phyloP scores from a whole-genome alignment of 1,139 yeast genomes.

The Yarrowia galli region DNA sequence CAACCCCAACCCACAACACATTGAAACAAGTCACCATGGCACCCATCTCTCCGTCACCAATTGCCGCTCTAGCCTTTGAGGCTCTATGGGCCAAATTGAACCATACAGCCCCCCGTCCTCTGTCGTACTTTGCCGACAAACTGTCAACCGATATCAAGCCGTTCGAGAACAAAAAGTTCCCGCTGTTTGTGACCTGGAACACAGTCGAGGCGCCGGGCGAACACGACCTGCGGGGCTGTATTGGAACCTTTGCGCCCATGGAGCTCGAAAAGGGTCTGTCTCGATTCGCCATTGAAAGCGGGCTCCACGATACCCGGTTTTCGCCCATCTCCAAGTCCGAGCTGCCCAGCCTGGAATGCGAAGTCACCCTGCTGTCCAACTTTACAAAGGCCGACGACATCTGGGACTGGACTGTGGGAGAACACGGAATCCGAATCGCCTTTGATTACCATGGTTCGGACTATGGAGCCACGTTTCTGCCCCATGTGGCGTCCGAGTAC shows the following conservation, averaged over 20 bases:
- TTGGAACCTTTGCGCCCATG: constrained; percentile 74
- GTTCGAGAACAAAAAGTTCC: constrained; percentile 48
- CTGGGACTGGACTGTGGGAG: constrained; percentile 80
- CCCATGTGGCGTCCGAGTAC: constrained; percentile 90
- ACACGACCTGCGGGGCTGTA: constrained; percentile 79
- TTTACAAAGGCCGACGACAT: constrained; percentile 62
- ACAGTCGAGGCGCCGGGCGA: constrained; percentile 43
- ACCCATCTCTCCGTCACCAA: constrained; percentile 44
- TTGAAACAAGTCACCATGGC: not conserved
- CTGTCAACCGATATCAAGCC: constrained; percentile 40
- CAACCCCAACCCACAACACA: not conserved
- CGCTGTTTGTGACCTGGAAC: constrained; percentile 91
- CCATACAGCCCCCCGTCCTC: constrained; percentile 42
- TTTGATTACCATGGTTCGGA: constrained; percentile 52
- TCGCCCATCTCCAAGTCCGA: constrained; percentile 67
- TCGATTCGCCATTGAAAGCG: constrained; percentile 61
- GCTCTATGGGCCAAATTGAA: constrained; percentile 51
- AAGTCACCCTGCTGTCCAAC: constrained; percentile 69
- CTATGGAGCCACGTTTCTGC: constrained; percentile 80
- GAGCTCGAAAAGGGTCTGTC: constrained; percentile 64
- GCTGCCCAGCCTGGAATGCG: constrained; percentile 58
- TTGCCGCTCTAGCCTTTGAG: constrained; percentile 55
- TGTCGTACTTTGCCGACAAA: constrained; percentile 43
- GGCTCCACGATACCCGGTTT: constrained; percentile 80
- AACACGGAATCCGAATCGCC: constrained; percentile 75